A percentile compares a stretch with the other conserved stretches of the same genome.
These are phyloP conservation scores for Xylaria palmicola DNA, from an alignment of 495 filamentous ascomycete genomes.

Conservation along the genomic window DNA sequence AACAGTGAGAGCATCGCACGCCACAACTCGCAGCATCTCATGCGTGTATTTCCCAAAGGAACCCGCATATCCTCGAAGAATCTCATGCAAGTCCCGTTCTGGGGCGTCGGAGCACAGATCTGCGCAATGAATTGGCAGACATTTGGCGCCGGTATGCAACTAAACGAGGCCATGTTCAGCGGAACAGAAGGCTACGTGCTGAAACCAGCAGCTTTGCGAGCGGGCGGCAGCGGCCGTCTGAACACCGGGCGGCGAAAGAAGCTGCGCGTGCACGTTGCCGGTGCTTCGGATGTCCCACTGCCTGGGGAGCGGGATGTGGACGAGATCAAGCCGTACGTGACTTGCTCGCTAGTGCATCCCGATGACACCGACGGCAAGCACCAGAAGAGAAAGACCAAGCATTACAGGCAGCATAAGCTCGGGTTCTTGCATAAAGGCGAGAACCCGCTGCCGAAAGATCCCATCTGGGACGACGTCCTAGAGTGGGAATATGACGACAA, in stretches of 20 bases:
- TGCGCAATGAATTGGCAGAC: constrained; percentile 60
- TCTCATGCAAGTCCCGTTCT: constrained; percentile 50
- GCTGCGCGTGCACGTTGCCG: constrained; percentile 46
- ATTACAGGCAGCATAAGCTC: constrained; percentile 48
- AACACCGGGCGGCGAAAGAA: constrained; percentile 31
- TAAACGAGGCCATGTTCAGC: constrained; percentile 57
- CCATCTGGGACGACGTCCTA: constrained; percentile 51
- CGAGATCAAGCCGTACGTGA: constrained; percentile 53
- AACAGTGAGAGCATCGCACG: constrained; percentile 39
- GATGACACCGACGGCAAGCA: constrained; percentile 35
- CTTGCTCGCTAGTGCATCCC: constrained; percentile 50
- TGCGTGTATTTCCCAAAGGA: constrained; percentile 58
- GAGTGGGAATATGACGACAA: constrained; percentile 58
- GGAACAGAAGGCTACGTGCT: constrained; percentile 55
- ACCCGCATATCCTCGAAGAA: constrained; percentile 56
- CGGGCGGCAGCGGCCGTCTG: constrained; percentile 43
- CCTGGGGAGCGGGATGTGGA: constrained; percentile 33
- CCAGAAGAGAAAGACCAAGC: constrained; percentile 50
- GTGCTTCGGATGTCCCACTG: constrained; percentile 50
- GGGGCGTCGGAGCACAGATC: constrained; percentile 55
- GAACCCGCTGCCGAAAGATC: constrained; percentile 45
- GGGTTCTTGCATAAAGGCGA: constrained; percentile 41
- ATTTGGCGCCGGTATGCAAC: constrained; percentile 51
- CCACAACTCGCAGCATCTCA: constrained; percentile 53
- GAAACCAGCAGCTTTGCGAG: constrained; percentile 51